phyloP scores from a whole-genome alignment of 169 alveolate species.

The Cryptosporidium tyzzeri region DNA sequence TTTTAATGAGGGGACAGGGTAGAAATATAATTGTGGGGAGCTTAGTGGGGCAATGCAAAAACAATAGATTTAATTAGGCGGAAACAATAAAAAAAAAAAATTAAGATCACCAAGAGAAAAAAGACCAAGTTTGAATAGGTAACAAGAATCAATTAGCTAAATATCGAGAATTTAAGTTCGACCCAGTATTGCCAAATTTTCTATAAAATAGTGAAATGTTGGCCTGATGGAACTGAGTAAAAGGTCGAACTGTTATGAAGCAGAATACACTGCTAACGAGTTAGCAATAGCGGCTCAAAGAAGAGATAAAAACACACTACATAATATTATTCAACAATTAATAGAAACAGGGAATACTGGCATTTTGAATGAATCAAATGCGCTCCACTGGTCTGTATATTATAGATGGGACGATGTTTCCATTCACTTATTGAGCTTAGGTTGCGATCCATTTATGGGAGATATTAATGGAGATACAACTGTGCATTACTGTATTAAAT shows the following conservation, averaged over 20 bases:
- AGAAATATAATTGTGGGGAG: slow-evolving; percentile 49
- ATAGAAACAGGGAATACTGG: slow-evolving; percentile 76
- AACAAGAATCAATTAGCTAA: background rate
- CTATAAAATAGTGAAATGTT: slow-evolving; percentile 8
- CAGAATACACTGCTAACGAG: slow-evolving; percentile 73
- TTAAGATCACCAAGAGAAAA: slow-evolving; percentile 6
- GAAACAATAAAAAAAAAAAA: background rate
- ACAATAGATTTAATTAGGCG: slow-evolving; percentile 10
- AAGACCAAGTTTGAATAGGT: background rate
- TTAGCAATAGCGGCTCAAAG: slow-evolving; percentile 76
- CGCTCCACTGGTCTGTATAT: slow-evolving; percentile 84
- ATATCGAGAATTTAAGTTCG: background rate
- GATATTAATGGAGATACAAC: slow-evolving; percentile 81
- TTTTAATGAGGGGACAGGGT: background rate
- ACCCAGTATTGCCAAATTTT: background rate
- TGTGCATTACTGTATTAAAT: slow-evolving; percentile 79
- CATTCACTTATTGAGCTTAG: slow-evolving; percentile 74
- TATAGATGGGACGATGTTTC: slow-evolving; percentile 86
- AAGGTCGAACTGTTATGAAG: slow-evolving; percentile 53
- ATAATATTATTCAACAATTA: slow-evolving; percentile 64
- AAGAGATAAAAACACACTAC: slow-evolving; percentile 67
- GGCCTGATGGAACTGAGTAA: slow-evolving; percentile 57
- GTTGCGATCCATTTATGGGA: slow-evolving; percentile 79
- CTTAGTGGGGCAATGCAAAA: slow-evolving; percentile 62
- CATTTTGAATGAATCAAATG: slow-evolving; percentile 77